Conservation (phyloP, 2,329 filamentous ascomycete genomes). For the Colletotrichum limetticola region DNA sequence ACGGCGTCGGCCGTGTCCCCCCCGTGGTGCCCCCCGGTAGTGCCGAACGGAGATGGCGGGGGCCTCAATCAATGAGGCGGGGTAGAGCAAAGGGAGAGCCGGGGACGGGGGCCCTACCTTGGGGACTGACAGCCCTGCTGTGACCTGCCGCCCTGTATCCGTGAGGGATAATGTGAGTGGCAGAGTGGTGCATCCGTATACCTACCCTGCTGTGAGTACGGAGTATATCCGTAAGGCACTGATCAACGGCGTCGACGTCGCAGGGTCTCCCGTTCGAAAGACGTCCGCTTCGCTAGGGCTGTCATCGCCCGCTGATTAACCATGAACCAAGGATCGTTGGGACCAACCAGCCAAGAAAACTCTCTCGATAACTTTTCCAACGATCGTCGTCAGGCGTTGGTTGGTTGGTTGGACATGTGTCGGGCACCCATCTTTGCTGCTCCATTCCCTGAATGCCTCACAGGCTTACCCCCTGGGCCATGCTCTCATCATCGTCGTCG, state of each 20-base stretch:
- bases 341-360: not conserved
- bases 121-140: not conserved
- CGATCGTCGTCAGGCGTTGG: not conserved
- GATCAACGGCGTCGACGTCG: not conserved
- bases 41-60: conserved; percentile 30
- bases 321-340: not conserved
- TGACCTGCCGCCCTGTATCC: not conserved
- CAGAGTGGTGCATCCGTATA: no score
- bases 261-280: not conserved
- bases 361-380: not conserved
- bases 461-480: not conserved
- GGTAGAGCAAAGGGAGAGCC: not conserved
- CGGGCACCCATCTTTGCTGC: not conserved
- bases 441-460: not conserved
- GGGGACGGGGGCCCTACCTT: not conserved
- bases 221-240: no score
- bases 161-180: no score
- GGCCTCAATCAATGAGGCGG: conserved; percentile 18
- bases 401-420: not conserved
- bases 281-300: not conserved
- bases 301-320: conserved; percentile 1
- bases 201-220: no score
- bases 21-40: not conserved
- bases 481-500: not conserved
- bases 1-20: conserved; percentile 5